Evolutionary conservation across 257 asterid genomes (phyloP), one percentile per base, ranked within the genome.

Genomic region (Eustoma russellianum): DNA sequence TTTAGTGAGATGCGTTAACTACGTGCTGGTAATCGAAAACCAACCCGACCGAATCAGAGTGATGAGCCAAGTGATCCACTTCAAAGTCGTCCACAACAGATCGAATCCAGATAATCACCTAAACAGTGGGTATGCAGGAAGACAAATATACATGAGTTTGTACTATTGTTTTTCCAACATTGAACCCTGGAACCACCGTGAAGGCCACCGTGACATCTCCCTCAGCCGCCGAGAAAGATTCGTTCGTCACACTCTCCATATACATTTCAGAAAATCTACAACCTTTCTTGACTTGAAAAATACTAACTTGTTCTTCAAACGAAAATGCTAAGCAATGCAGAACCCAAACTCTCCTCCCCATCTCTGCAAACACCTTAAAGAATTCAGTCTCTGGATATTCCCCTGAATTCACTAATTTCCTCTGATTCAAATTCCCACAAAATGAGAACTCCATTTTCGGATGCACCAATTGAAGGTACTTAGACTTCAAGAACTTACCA

Each of bases 361-460:
- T 85, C 68, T 92, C 99, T 0, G 95, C 93, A 67, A 88, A 92
- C 34, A 66, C 52, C 70, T 73, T 76, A 59, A 88, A 92, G 63
- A 88, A 85, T 7, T 83, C 97, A 0, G 97, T 88, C 5, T 88
- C 99, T 13, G 95, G 95, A 30, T 11, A 85, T 38, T 79, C 97
- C 6, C 95, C 94, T 11, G 93, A 68, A 40, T 79, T 84, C 66
- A 85, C 78, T 74, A 52, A 52, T 45, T 88, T 83, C 41, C 95
- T 83, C 73, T 88, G 97, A 62, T 81, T 81, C 64, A 92, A 56
- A 55, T 83, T 88, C 45, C 98, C 97, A 47, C 78, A 79, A 40
- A 92, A 81, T 6, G 97, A 92, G 47, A 78, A 81, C 41, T 92
- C 98, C 98, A 92, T 88, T 67, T 88, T 85, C 12, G 97, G 98